These are phyloP conservation scores for Penicillium sp. DNA, from an alignment of 2,329 filamentous ascomycete genomes.

Conservation along the genomic window DNA sequence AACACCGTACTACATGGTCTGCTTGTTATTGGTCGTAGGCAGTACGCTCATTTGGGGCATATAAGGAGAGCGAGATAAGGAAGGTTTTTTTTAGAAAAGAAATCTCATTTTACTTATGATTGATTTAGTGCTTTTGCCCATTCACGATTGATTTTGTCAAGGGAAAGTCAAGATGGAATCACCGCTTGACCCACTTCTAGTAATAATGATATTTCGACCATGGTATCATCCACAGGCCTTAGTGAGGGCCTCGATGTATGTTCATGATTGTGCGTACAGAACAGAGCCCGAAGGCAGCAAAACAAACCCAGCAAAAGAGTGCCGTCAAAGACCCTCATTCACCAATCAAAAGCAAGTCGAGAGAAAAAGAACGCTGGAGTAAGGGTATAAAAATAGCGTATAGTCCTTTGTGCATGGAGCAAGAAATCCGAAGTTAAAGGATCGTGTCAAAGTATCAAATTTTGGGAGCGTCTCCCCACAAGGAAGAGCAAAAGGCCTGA, in stretches of 20 bases:
- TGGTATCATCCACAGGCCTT: neutral
- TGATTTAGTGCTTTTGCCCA: no score
- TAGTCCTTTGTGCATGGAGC: neutral
- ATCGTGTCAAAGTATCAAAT: neutral
- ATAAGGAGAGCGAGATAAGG: no score
- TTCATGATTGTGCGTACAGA: neutral
- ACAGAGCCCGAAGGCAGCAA: neutral
- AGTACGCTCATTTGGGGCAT: no score
- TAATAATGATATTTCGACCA: neutral
- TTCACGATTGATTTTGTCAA: neutral
- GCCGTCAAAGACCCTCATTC: neutral
- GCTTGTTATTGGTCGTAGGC: no score
- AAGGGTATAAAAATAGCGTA: neutral
- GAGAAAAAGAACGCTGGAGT: neutral
- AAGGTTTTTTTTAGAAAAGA: no score
- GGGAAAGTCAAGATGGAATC: neutral
- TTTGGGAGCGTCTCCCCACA: neutral
- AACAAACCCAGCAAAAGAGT: neutral
- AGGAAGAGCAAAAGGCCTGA: constrained; percentile 1
- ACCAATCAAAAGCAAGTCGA: neutral
- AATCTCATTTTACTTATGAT: no score
- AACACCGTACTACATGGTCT: no score
- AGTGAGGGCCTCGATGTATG: neutral
- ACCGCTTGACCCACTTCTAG: neutral
- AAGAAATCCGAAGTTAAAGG: neutral